A percentile compares a stretch with the other conserved stretches of the same genome.
Evolutionary conservation across 805 yeast species (phyloP).

Genomic region (Yamadazyma kitorensis): DNA sequence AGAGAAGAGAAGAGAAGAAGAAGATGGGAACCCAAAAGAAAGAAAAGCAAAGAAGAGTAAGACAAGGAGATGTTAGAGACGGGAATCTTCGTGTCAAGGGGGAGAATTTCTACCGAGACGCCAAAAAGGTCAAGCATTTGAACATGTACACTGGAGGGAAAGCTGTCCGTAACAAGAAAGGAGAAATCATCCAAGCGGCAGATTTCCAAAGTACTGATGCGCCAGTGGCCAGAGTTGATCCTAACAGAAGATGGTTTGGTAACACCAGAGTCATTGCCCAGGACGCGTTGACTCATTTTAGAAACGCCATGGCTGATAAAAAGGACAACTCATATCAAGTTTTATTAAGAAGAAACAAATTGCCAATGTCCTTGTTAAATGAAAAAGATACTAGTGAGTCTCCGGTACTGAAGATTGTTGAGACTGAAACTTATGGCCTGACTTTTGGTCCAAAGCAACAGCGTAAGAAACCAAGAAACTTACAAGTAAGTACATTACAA

Average conservation of each 20-base stretch:
- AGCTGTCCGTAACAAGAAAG: conserved; percentile 81
- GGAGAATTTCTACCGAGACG: conserved; percentile 94
- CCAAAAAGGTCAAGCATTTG: conserved; percentile 83
- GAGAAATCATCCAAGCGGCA: conserved; percentile 86
- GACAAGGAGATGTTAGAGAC: conserved; percentile 78
- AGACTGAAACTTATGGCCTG: conserved; percentile 77
- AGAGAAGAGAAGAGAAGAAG: conserved; percentile 58
- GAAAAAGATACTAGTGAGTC: conserved; percentile 77
- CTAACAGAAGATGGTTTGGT: conserved; percentile 97
- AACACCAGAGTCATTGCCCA: conserved; percentile 97
- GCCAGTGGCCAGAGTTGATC: conserved; percentile 92
- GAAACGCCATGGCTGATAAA: conserved; percentile 90
- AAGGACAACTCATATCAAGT: conserved; percentile 83
- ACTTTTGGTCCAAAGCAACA: conserved; percentile 96
- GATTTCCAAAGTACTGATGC: conserved; percentile 81
- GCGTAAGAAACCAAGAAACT: conserved; percentile 81
- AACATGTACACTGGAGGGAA: conserved; percentile 93
- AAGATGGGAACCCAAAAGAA: conserved; percentile 91
- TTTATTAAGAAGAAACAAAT: conserved; percentile 78
- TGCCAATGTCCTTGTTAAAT: conserved; percentile 93
- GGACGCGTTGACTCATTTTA: conserved; percentile 89
- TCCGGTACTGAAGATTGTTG: conserved; percentile 77
- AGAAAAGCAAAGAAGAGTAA: conserved; percentile 81
- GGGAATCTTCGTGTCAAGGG: conserved; percentile 94
- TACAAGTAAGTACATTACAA: conserved; percentile 71